Conservation (phyloP, 2,329 filamentous ascomycete genomes). For the Fusarium albidum region DNA sequence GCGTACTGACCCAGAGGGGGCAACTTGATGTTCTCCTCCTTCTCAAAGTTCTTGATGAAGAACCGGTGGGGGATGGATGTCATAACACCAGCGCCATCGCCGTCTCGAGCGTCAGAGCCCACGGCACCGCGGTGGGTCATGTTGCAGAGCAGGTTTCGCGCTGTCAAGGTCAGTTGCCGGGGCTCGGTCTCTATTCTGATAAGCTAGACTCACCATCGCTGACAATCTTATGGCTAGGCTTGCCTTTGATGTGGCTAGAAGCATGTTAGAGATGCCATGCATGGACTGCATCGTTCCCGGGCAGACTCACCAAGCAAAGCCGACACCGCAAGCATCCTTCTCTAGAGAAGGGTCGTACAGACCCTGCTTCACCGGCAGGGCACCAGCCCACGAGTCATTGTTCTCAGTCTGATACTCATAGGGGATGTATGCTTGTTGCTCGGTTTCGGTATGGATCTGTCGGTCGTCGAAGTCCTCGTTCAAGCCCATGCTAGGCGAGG, state of each 20-base stretch:
- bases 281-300: background rate
- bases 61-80: constrained; percentile 98
- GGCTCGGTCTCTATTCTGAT: background rate
- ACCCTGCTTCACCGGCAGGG: constrained; percentile 97
- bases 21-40: constrained; percentile 86
- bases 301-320: constrained; percentile 88
- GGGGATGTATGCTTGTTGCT: constrained; percentile 67
- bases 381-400: constrained; percentile 89
- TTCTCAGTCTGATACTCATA: constrained; percentile 92
- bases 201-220: constrained; percentile 80
- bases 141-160: constrained; percentile 95
- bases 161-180: constrained; percentile 51
- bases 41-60: constrained; percentile 98
- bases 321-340: constrained; percentile 99
- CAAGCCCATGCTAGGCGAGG: constrained; percentile 75
- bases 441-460: constrained; percentile 68
- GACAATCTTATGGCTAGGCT: constrained; percentile 96
- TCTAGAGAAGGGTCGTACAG: constrained; percentile 95
- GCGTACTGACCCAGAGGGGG: constrained; percentile 93
- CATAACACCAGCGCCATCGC: constrained; percentile 99
- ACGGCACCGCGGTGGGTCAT: constrained; percentile 99
- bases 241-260: constrained; percentile 92
- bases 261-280: constrained; percentile 30
- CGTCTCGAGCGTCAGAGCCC: constrained; percentile 96
- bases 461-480: constrained; percentile 73